A percentile compares a stretch with the other conserved stretches of the same genome.
Conservation (phyloP, 1,139 yeast species). For the Cylindricascospora bacillispora region DNA sequence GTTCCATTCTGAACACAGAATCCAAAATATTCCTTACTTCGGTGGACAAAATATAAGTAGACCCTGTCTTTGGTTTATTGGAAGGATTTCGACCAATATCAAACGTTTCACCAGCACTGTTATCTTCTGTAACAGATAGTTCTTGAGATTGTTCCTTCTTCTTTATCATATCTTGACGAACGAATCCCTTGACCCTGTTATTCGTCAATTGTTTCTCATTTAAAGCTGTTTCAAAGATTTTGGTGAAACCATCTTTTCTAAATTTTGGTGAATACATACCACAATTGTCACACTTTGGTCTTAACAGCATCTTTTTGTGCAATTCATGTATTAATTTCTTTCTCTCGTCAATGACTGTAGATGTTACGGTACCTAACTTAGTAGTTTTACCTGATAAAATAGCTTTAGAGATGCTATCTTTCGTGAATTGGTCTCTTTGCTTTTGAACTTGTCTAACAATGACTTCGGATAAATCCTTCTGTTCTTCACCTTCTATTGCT, state of each 20-base stretch:
- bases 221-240: slow-evolving; percentile 80
- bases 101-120: slow-evolving; percentile 21
- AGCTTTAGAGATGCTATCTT: slow-evolving; percentile 58
- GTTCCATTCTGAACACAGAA: slow-evolving; percentile 64
- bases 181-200: slow-evolving; percentile 70
- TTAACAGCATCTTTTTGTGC: slow-evolving; percentile 54
- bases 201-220: slow-evolving; percentile 68
- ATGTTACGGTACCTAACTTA: slow-evolving; percentile 58
- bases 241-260: slow-evolving; percentile 90
- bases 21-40: slow-evolving; percentile 74
- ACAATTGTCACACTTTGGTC: slow-evolving; percentile 91
- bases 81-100: slow-evolving; percentile 26
- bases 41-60: slow-evolving; percentile 75
- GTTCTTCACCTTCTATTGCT: slow-evolving; percentile 23
- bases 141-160: slow-evolving; percentile 21
- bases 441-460: slow-evolving; percentile 34
- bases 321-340: slow-evolving; percentile 63
- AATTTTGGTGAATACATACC: slow-evolving; percentile 88
- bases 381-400: slow-evolving; percentile 63
- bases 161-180: slow-evolving; percentile 60
- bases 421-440: slow-evolving; percentile 61
- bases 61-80: slow-evolving; percentile 50
- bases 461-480: slow-evolving; percentile 31
- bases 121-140: slow-evolving; percentile 14
- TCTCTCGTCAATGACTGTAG: slow-evolving; percentile 80